Evolutionary conservation across 2,329 filamentous ascomycete genomes (phyloP).

Genomic region (Pseudogymnoascus sp.): DNA sequence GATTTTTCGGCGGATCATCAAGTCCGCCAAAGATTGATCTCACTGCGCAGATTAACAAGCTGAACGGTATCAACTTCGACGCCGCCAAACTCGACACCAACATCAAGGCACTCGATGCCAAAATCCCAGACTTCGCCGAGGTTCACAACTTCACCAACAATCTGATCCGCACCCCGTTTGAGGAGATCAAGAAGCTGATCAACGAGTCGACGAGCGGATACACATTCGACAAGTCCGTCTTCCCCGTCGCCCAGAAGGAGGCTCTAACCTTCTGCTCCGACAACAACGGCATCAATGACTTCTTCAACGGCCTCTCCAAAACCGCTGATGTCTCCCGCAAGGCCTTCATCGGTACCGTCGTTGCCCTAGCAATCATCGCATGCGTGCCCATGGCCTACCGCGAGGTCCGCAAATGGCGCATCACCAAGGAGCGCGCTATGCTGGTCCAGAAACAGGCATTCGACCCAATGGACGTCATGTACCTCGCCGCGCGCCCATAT

Average conservation of each 20-base stretch:
- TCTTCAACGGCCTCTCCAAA: conserved; percentile 66
- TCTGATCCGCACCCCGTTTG: conserved; percentile 71
- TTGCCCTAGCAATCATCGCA: conserved; percentile 60
- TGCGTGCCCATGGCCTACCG: conserved; percentile 73
- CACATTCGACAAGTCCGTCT: conserved; percentile 66
- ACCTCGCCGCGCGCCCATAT: conserved; percentile 75
- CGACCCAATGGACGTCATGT: conserved; percentile 81
- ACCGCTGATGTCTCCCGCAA: conserved; percentile 62
- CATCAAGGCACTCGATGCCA: conserved; percentile 63
- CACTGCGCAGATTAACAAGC: conserved; percentile 50
- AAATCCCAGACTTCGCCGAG: conserved; percentile 74
- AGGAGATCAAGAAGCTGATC: conserved; percentile 66
- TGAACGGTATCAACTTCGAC: conserved; percentile 62
- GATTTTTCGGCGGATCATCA: conserved; percentile 35
- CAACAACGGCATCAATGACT: conserved; percentile 71
- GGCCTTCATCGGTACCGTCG: conserved; percentile 67
- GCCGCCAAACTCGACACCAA: conserved; percentile 59
- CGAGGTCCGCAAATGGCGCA: conserved; percentile 70
- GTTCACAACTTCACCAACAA: conserved; percentile 74
- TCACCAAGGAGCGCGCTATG: conserved; percentile 60
- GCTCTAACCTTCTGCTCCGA: conserved; percentile 80
- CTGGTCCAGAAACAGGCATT: conserved; percentile 57
- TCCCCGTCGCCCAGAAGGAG: conserved; percentile 79
- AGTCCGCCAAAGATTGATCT: conserved; percentile 54
- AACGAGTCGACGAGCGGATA: conserved; percentile 64